These are phyloP conservation scores for Metschnikowia anglica DNA, from an alignment of 805 yeast species.

Conservation along the genomic window DNA sequence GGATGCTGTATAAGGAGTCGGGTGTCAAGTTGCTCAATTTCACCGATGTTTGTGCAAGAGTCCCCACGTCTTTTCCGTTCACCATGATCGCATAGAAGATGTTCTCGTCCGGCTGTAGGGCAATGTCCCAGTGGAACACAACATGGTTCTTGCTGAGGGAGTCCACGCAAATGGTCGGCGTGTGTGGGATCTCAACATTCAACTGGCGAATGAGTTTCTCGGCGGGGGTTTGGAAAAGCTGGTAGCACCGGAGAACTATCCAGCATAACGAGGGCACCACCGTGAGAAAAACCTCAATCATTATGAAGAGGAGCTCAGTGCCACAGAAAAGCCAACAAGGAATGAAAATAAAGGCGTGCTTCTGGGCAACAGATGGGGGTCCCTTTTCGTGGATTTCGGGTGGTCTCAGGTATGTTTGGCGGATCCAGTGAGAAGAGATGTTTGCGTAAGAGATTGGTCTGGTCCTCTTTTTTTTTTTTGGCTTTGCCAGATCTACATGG, in stretches of 20 bases:
- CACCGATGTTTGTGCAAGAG: constrained; percentile 35
- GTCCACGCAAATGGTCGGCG: constrained; percentile 56
- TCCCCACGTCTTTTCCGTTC: constrained; percentile 38
- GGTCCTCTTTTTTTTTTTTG: not conserved
- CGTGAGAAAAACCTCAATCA: constrained; percentile 37
- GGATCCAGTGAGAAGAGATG: constrained; percentile 1
- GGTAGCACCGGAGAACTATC: constrained; percentile 41
- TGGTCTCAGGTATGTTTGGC: not conserved
- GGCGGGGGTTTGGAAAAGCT: constrained; percentile 43
- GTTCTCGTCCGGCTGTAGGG: constrained; percentile 22
- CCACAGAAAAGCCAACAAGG: not conserved
- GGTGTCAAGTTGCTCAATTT: constrained; percentile 31
- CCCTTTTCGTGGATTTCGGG: not conserved
- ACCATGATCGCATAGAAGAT: constrained; percentile 35
- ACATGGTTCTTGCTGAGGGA: constrained; percentile 47
- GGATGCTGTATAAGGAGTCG: constrained; percentile 33
- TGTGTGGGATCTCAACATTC: constrained; percentile 54
- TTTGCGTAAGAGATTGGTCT: constrained; percentile 1
- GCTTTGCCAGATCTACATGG: not conserved
- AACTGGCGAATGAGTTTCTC: constrained; percentile 47
- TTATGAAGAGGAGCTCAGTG: constrained; percentile 10
- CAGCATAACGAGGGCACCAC: constrained; percentile 37
- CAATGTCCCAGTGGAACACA: constrained; percentile 48
- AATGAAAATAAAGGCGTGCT: not conserved
- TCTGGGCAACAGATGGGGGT: not conserved